Evolutionary conservation across 257 asterid species (phyloP).

Genomic region (Ajuga chamaepitys): DNA sequence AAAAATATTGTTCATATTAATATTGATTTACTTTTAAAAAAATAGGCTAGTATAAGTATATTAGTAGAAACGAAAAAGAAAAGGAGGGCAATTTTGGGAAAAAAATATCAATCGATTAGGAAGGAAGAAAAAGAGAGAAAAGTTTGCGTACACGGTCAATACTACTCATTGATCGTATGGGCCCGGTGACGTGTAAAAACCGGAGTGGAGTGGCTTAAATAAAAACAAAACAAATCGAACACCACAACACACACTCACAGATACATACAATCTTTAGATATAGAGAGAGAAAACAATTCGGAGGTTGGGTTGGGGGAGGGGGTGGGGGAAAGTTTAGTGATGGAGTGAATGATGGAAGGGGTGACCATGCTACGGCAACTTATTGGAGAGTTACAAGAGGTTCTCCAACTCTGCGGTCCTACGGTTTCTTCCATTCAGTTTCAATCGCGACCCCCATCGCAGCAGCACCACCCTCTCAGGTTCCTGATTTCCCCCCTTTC

Average conservation of each 20-base stretch:
- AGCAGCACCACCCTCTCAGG: constrained; percentile 39
- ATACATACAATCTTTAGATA: constrained; percentile 17
- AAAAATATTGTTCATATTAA: too few relatives aligned
- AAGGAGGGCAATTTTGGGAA: constrained; percentile 24
- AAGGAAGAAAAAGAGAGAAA: neutral
- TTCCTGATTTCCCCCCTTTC: too few relatives aligned
- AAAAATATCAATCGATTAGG: neutral
- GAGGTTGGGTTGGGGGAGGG: constrained; percentile 10
- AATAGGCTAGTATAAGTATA: too few relatives aligned
- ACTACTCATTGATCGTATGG: constrained; percentile 32
- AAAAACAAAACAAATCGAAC: constrained; percentile 9
- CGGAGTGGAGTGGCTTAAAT: constrained; percentile 22
- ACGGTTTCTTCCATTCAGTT: constrained; percentile 36
- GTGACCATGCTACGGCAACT: constrained; percentile 85
- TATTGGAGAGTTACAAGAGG: constrained; percentile 68
- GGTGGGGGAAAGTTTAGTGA: constrained; percentile 17
- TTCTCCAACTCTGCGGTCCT: constrained; percentile 52
- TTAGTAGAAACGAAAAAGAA: too few relatives aligned
- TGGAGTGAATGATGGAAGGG: constrained; percentile 47
- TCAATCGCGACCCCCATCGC: constrained; percentile 26
- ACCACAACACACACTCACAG: neutral
- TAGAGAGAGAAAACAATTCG: constrained; percentile 8
- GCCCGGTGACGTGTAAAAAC: constrained; percentile 37
- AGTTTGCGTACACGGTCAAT: constrained; percentile 62
- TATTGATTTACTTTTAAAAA: too few relatives aligned